These are phyloP conservation scores for Manihot esculenta DNA, from an alignment of 441 rosid species.

Conservation along the genomic window DNA sequence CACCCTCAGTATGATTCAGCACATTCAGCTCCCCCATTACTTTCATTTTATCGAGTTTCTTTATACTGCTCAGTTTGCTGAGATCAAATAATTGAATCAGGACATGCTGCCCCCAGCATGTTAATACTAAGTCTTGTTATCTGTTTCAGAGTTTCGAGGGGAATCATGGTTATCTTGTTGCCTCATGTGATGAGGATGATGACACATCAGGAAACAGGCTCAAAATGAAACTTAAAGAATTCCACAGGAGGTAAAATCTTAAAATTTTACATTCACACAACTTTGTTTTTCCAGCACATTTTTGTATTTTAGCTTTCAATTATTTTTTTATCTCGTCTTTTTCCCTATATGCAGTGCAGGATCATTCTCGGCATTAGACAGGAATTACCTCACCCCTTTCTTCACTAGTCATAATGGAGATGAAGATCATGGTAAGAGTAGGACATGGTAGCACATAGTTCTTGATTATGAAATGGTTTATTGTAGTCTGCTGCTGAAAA, in stretches of 20 bases:
- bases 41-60: background rate
- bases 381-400: slow-evolving; percentile 92
- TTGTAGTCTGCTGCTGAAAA: background rate
- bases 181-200: slow-evolving; percentile 56
- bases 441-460: background rate
- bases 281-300: background rate
- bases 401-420: slow-evolving; percentile 94
- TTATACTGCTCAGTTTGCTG: background rate
- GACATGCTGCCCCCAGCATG: background rate
- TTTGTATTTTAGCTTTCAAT: background rate
- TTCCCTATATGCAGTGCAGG: slow-evolving; percentile 53
- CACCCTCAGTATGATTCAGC: background rate
- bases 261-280: slow-evolving; percentile 7
- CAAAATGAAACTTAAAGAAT: slow-evolving; percentile 80
- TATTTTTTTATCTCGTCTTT: background rate
- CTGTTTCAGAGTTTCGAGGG: slow-evolving; percentile 55
- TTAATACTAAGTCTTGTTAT: background rate
- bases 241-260: slow-evolving; percentile 64
- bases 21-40: slow-evolving; percentile 6
- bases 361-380: slow-evolving; percentile 86
- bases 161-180: slow-evolving; percentile 59
- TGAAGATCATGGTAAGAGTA: slow-evolving; percentile 39
- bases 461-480: slow-evolving; percentile 4
- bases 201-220: slow-evolving; percentile 68
- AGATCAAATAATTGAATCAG: slow-evolving; percentile 7